These are phyloP conservation scores for Scheffersomyces lignosus DNA, from an alignment of 805 yeast genomes.

Conservation along the genomic window DNA sequence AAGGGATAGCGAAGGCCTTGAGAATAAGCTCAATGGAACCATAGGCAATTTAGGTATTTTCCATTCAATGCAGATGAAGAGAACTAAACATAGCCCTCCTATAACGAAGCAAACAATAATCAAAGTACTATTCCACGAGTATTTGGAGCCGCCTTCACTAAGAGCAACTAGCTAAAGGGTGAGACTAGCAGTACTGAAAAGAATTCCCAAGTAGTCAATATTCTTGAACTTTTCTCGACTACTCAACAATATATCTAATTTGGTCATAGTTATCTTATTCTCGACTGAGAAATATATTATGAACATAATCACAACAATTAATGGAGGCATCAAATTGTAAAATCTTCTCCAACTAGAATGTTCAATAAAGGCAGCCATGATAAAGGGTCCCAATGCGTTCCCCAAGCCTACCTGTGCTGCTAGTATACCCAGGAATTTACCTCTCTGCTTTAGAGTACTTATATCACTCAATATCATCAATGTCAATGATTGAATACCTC, in stretches of 20 bases:
- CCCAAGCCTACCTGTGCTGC: constrained; percentile 24
- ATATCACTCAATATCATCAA: constrained; percentile 57
- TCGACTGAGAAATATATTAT: constrained; percentile 14
- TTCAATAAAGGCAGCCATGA: constrained; percentile 20
- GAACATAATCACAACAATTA: constrained; percentile 13
- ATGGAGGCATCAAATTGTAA: constrained; percentile 19
- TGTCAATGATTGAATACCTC: constrained; percentile 53
- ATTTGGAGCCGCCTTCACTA: constrained; percentile 16
- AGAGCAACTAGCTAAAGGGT: constrained; percentile 11
- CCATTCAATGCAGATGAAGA: constrained; percentile 25
- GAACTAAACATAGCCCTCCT: constrained; percentile 20
- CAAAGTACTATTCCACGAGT: constrained; percentile 13
- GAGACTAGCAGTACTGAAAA: constrained; percentile 10
- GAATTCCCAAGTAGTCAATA: constrained; percentile 15
- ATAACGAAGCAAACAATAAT: constrained; percentile 13
- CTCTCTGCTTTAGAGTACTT: constrained; percentile 53
- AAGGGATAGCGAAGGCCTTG: constrained; percentile 16
- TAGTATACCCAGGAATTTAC: constrained; percentile 49
- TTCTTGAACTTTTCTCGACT: constrained; percentile 32
- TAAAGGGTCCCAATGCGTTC: constrained; percentile 21
- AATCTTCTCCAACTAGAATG: constrained; percentile 20
- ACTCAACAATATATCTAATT: constrained; percentile 25
- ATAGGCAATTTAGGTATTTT: constrained; percentile 29
- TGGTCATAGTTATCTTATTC: constrained; percentile 9
- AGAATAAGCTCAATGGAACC: constrained; percentile 28